phyloP scores from a whole-genome alignment of 257 asterid species.

The Henckelia pumila region DNA sequence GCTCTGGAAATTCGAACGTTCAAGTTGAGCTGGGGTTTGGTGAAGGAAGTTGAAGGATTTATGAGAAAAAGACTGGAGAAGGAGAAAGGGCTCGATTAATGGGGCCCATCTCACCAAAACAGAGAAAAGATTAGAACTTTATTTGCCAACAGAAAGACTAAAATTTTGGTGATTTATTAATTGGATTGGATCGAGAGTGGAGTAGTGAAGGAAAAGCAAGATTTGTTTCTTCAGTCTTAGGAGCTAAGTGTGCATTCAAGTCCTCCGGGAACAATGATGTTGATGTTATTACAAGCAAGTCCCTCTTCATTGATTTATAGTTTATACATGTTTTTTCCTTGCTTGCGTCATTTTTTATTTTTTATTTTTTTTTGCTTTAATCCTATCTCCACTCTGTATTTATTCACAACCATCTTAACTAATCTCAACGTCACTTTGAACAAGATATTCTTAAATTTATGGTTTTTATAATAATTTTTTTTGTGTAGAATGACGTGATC shows the following conservation, averaged over 20 bases:
- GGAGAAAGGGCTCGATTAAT: constrained; percentile 26
- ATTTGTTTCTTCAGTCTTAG: constrained; percentile 5
- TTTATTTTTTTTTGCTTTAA: too few species aligned
- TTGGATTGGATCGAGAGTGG: not conserved
- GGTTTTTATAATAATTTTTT: too few species aligned
- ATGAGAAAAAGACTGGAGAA: constrained; percentile 51
- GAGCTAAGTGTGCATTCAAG: not conserved
- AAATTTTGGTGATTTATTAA: not conserved
- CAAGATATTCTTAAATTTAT: too few species aligned
- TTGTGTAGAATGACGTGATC: too few species aligned
- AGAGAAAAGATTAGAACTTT: constrained; percentile 7
- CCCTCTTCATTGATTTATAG: not conserved
- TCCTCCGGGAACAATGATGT: not conserved
- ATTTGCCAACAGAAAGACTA: constrained; percentile 26
- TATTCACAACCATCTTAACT: too few species aligned
- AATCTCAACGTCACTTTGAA: too few species aligned
- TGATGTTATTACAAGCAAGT: not conserved
- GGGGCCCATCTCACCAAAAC: constrained; percentile 49
- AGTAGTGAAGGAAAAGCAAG: constrained; percentile 56
- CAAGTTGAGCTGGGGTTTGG: constrained; percentile 28
- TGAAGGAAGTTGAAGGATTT: constrained; percentile 50
- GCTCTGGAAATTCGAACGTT: not conserved
- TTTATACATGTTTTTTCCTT: not conserved
- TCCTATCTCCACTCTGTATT: too few species aligned
- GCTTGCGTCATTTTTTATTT: too few species aligned